Conservation (phyloP, 371 early-diverging fungal genomes). For the Rhizomucor pusillus region DNA sequence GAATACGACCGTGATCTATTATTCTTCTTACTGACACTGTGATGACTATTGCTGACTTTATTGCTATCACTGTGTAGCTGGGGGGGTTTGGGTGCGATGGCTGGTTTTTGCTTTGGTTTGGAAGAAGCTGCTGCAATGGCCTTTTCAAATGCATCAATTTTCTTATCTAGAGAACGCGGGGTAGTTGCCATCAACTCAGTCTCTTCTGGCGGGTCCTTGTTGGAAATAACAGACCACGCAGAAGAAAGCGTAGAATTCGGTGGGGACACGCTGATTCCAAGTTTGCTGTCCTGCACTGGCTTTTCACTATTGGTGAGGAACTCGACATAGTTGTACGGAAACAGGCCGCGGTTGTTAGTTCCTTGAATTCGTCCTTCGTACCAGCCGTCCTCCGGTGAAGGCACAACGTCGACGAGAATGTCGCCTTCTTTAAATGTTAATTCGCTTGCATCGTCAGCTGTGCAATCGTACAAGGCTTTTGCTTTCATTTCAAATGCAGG, state of each 20-base stretch:
- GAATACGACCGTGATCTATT: constrained; percentile 3
- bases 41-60: constrained; percentile 4
- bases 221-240: constrained; percentile 26
- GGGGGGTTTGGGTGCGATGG: constrained; percentile 10
- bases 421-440: constrained; percentile 60
- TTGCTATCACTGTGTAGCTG: neutral
- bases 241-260: constrained; percentile 17
- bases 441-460: constrained; percentile 59
- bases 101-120: constrained; percentile 7
- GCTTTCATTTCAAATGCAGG: no score
- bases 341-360: constrained; percentile 44
- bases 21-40: constrained; percentile 5
- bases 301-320: constrained; percentile 20
- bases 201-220: constrained; percentile 4
- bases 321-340: constrained; percentile 58
- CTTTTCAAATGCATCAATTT: constrained; percentile 24
- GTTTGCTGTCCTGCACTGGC: constrained; percentile 2
- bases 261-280: constrained; percentile 11
- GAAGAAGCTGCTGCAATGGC: constrained; percentile 12
- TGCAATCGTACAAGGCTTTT: constrained; percentile 61
- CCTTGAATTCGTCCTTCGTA: constrained; percentile 50
- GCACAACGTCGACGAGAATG: constrained; percentile 49
- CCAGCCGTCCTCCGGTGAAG: constrained; percentile 61
- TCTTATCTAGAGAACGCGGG: neutral
- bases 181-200: neutral